Percentiles rank a stretch among this genome's conserved stretches.
phyloP scores from a whole-genome alignment of 805 yeast species.

The Suhomyces prunicola region DNA sequence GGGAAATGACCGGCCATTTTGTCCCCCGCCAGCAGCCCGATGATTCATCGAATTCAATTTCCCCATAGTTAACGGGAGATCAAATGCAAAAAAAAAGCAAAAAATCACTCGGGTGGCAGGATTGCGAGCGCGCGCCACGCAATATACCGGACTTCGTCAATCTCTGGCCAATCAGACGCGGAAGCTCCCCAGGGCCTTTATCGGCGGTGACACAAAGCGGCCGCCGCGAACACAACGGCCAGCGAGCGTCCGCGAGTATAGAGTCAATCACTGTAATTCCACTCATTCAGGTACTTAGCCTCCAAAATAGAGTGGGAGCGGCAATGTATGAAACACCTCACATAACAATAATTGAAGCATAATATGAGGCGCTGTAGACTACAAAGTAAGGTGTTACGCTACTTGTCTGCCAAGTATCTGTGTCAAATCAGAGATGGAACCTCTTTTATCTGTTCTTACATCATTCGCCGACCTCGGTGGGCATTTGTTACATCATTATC shows the following conservation, averaged over 20 bases:
- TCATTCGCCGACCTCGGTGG: not conserved
- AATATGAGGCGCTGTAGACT: not conserved
- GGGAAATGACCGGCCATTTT: not conserved
- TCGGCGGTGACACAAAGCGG: constrained; percentile 4
- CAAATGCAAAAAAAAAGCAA: not conserved
- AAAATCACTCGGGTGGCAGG: not conserved
- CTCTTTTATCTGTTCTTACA: not conserved
- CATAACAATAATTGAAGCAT: not conserved
- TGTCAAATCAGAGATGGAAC: not conserved
- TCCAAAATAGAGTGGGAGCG: not conserved
- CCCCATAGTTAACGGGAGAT: not conserved
- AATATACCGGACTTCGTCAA: not conserved
- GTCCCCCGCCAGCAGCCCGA: not conserved
- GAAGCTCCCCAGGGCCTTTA: not conserved
- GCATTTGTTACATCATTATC: not conserved
- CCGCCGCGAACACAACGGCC: not conserved
- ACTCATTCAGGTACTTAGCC: too few species aligned
- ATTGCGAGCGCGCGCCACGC: not conserved
- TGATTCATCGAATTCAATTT: not conserved
- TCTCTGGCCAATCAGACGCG: constrained; percentile 1
- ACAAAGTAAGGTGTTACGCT: not conserved
- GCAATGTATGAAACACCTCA: not conserved
- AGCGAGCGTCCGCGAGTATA: not conserved
- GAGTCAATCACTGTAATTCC: not conserved
- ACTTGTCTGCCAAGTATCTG: not conserved